Conservation (phyloP, 371 early-diverging fungal species). For the Batrachochytrium dendrobatidis region DNA sequence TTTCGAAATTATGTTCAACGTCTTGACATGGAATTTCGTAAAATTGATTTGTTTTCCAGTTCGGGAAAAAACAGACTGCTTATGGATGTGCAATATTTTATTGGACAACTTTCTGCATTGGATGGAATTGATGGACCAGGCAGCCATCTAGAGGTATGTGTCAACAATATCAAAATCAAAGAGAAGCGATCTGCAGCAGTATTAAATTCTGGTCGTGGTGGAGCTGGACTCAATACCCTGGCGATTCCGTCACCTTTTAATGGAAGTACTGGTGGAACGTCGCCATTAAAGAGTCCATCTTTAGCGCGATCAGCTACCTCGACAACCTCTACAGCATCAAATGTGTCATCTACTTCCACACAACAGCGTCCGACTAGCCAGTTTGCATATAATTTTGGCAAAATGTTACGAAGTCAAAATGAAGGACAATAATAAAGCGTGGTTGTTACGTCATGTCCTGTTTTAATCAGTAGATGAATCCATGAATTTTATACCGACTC, state of each 20-base stretch:
- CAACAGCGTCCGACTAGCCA: background rate
- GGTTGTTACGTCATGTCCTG: too few species aligned
- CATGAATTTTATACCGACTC: too few species aligned
- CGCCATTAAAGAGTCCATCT: background rate
- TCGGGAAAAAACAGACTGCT: conserved; percentile 74
- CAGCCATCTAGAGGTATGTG: conserved; percentile 64
- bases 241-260: background rate
- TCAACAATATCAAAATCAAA: conserved; percentile 58
- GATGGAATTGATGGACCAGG: conserved; percentile 69
- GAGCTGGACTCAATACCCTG: conserved; percentile 1
- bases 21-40: conserved; percentile 62
- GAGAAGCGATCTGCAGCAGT: conserved; percentile 24
- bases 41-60: conserved; percentile 57
- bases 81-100: conserved; percentile 64
- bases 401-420: conserved; percentile 19
- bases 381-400: conserved; percentile 21
- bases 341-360: background rate
- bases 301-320: background rate
- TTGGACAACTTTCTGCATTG: conserved; percentile 53
- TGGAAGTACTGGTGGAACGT: background rate
- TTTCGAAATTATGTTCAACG: conserved; percentile 65
- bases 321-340: background rate
- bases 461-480: too few species aligned
- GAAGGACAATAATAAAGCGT: background rate
- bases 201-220: background rate